Conservation (phyloP, 306 rosid genomes). For the Inga leiocalycina region DNA sequence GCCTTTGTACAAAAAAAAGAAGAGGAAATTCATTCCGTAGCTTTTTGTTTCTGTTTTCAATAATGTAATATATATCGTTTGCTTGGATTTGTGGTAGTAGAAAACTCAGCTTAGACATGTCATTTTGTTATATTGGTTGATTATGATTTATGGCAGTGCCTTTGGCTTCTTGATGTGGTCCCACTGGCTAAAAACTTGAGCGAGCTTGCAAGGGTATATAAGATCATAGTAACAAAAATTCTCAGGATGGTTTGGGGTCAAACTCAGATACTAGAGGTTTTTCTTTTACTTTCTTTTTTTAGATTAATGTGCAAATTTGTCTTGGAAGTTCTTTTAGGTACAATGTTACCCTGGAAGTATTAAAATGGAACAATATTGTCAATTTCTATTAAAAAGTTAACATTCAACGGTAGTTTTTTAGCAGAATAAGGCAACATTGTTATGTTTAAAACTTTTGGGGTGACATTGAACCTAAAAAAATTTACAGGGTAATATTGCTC, state of each 20-base stretch:
- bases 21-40: neutral
- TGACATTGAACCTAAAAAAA: too few relatives aligned
- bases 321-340: too few relatives aligned
- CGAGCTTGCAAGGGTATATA: neutral
- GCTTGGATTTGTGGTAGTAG: conserved; percentile 32
- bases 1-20: conserved; percentile 44
- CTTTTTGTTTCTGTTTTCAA: neutral
- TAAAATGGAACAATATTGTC: too few relatives aligned
- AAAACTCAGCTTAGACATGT: conserved; percentile 30
- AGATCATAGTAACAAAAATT: neutral
- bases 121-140: conserved; percentile 25
- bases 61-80: conserved; percentile 41
- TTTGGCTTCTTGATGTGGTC: conserved; percentile 3
- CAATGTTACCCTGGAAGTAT: too few relatives aligned
- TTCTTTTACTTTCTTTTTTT: too few relatives aligned
- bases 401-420: too few relatives aligned
- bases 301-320: too few relatives aligned
- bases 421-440: too few relatives aligned
- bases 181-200: neutral
- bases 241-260: neutral
- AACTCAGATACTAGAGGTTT: too few relatives aligned
- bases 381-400: too few relatives aligned
- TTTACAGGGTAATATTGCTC: too few relatives aligned
- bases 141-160: conserved; percentile 27
- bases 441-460: too few relatives aligned